Conservation (phyloP, 2,329 filamentous ascomycete genomes). For the Neobulgaria alba region DNA sequence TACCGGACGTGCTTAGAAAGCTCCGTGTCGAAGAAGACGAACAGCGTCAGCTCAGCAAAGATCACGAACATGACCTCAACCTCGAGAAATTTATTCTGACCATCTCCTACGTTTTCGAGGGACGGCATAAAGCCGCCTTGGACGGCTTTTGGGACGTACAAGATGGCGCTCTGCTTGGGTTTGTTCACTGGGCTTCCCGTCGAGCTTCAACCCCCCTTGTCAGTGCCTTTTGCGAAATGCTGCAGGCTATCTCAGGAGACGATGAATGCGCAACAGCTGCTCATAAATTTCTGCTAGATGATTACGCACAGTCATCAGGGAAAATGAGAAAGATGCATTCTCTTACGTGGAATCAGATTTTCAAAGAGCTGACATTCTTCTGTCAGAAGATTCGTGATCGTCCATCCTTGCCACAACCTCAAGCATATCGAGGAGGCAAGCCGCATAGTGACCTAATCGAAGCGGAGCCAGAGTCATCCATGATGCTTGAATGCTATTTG, state of each 20-base stretch:
- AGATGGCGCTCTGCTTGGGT: conserved; percentile 88
- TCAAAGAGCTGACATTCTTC: conserved; percentile 82
- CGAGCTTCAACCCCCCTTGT: conserved; percentile 92
- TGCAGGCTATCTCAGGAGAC: conserved; percentile 78
- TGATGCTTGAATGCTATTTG: conserved; percentile 94
- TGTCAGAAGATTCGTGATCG: conserved; percentile 70
- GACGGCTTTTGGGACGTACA: conserved; percentile 80
- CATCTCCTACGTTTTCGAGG: conserved; percentile 85
- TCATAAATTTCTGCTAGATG: conserved; percentile 83
- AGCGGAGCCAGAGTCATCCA: conserved; percentile 80
- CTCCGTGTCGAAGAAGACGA: conserved; percentile 86
- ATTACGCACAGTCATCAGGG: conserved; percentile 62
- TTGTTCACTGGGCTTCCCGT: conserved; percentile 94
- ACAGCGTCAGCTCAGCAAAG: conserved; percentile 60
- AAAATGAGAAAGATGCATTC: conserved; percentile 78
- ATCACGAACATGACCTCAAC: conserved; percentile 60
- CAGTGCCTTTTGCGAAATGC: conserved; percentile 93
- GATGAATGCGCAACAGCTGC: conserved; percentile 75
- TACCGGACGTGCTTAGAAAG: conserved; percentile 83
- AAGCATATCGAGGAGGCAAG: conserved; percentile 51
- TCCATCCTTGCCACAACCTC: conserved; percentile 45
- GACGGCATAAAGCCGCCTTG: conserved; percentile 72
- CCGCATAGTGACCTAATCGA: conserved; percentile 61
- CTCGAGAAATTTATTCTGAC: conserved; percentile 88
- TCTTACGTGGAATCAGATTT: conserved; percentile 87